Conservation (phyloP, 2,329 filamentous ascomycete species). For the Ceratocystis variospora region DNA sequence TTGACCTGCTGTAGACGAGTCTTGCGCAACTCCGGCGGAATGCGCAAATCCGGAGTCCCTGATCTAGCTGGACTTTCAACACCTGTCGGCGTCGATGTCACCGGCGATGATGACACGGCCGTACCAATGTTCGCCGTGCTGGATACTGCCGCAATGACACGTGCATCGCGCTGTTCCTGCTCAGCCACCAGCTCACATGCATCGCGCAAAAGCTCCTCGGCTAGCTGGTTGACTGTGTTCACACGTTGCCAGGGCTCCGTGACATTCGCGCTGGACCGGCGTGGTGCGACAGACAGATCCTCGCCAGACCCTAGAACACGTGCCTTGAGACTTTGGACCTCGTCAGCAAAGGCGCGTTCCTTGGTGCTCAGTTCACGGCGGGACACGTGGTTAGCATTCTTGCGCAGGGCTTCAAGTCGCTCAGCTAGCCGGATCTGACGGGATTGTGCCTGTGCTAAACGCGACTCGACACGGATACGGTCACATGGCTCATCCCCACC, state of each 20-base stretch:
- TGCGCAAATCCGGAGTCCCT: slow-evolving; percentile 33
- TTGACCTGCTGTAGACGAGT: slow-evolving; percentile 52
- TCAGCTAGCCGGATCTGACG: slow-evolving; percentile 44
- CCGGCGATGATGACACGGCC: slow-evolving; percentile 21
- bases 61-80: slow-evolving; percentile 21
- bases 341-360: slow-evolving; percentile 34
- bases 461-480: slow-evolving; percentile 36
- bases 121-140: slow-evolving; percentile 11
- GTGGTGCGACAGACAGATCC: slow-evolving; percentile 21
- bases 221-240: slow-evolving; percentile 40
- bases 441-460: slow-evolving; percentile 40
- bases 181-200: slow-evolving; percentile 31
- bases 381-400: slow-evolving; percentile 31
- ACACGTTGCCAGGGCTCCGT: slow-evolving; percentile 44
- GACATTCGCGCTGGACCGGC: slow-evolving; percentile 28
- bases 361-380: slow-evolving; percentile 33
- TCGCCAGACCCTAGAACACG: slow-evolving; percentile 31
- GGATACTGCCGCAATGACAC: slow-evolving; percentile 9
- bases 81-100: not conserved
- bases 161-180: slow-evolving; percentile 15
- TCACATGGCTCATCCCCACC: slow-evolving; percentile 39
- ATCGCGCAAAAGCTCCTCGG: slow-evolving; percentile 40
- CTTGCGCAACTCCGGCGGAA: slow-evolving; percentile 47
- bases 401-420: slow-evolving; percentile 45
- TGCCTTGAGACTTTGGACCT: slow-evolving; percentile 41